Evolutionary conservation across 2,329 filamentous ascomycete species (phyloP), one percentile per base, ranked within the genome.

Genomic region (Ceratocystis diversiconidia): DNA sequence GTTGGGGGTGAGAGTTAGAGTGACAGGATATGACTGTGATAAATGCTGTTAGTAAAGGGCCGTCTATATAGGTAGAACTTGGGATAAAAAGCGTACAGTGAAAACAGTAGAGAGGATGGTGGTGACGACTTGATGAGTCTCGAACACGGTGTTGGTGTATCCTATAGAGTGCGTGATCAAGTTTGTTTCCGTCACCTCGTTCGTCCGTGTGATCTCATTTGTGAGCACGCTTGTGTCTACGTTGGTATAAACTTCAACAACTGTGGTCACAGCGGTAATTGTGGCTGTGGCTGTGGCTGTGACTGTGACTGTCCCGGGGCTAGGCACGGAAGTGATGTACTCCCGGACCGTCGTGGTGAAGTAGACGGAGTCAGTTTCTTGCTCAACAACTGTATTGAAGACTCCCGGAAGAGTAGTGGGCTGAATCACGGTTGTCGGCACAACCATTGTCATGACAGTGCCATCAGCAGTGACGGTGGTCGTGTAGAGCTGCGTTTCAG

Each of bases 1-100:
- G 44, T 64, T 62, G 6, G 62, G 57, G 5, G 61, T 43, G 62
- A 70, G 5, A 64, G 70, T 71, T 0, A 70, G 61, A 7, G 70
- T 71, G n/a, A 71, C 63, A 3, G 70, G 69, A 41, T 68, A 70
- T 3, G 71, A 71, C 70, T 71, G 12, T 5, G 70, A 17, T 1
- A 25, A 1, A 60, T 17, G n/a, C 7, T 7, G 41, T 69, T 46
- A 66, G 64, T 28, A 64, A n/a, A 32, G 17, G 44, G 22, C 3
- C 61, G 28, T 64, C 2, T n/a, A 59, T 4, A 12, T n/a, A 59
- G 32, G 25, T 3, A 44, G 17, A 17, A 55, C 15, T 60, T 22
- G 19, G 10, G 48, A 7, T 22, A 15, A 8, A 19, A 12, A 41
- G 10, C 63, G 36, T 65, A 65, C 57, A 55, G 66, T 67, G 30